phyloP scores from a whole-genome alignment of 2,329 filamentous ascomycete species.

The Aspergillus proliferans region DNA sequence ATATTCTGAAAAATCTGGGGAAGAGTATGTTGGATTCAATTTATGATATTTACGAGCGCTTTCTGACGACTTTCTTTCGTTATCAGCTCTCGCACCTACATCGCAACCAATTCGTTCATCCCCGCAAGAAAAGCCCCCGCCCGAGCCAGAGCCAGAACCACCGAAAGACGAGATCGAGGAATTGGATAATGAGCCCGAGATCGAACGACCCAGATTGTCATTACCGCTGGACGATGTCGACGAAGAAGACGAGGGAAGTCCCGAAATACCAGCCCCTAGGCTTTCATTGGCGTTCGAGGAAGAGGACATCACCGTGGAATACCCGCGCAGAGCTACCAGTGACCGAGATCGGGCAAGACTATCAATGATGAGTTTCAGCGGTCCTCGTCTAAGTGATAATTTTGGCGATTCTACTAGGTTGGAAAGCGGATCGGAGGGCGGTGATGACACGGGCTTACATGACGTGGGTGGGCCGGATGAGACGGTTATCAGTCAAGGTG shows the following conservation, averaged over 20 bases:
- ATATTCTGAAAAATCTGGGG: slow-evolving; percentile 48
- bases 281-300: slow-evolving; percentile 41
- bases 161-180: slow-evolving; percentile 38
- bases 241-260: slow-evolving; percentile 36
- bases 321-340: slow-evolving; percentile 35
- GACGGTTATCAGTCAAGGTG: slow-evolving; percentile 32
- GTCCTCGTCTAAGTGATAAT: slow-evolving; percentile 43
- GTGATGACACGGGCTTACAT: slow-evolving; percentile 34
- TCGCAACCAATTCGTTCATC: slow-evolving; percentile 44
- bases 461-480: slow-evolving; percentile 32
- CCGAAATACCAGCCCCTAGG: slow-evolving; percentile 31
- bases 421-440: slow-evolving; percentile 37
- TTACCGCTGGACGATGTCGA: slow-evolving; percentile 43
- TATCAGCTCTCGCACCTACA: slow-evolving; percentile 44
- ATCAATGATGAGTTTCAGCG: slow-evolving; percentile 40
- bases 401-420: slow-evolving; percentile 45
- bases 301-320: slow-evolving; percentile 41
- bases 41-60: not conserved
- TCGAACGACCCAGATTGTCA: slow-evolving; percentile 36
- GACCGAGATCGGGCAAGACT: slow-evolving; percentile 33
- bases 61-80: not conserved
- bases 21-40: slow-evolving; percentile 33
- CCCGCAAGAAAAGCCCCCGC: slow-evolving; percentile 31
- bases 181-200: slow-evolving; percentile 43
- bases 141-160: slow-evolving; percentile 10